Evolutionary conservation across 139 green algal genomes (phyloP), one percentile per base, ranked within the genome.

Genomic region (Desmodesmus armatus): DNA sequence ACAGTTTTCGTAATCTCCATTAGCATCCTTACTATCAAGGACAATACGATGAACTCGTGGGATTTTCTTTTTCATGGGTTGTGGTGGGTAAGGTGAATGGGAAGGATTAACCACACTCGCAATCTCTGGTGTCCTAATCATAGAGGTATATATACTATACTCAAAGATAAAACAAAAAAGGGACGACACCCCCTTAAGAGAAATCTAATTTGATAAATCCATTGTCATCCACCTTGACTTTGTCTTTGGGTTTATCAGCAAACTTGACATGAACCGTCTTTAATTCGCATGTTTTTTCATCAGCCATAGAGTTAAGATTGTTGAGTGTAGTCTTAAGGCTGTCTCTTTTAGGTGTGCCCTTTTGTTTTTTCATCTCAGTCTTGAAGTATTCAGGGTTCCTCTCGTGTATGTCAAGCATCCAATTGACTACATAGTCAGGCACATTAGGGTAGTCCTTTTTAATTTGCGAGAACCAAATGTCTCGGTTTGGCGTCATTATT

Each of bases 401-500:
- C 13, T 71, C 62, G 29, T 71, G 25, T 13, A 71, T 17, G 15
- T 71, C 62, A 71, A 71, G 62, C 62, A 71, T 71, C 62, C 62
- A 71, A 11, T 71, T 71, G 17, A 71, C 29, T 35, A 71, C 62
- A 71, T 71, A 71, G 25, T 71, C 62, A 71, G 62, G 62, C 62
- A 71, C 62, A 71, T 71, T 71, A 17, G 62, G 62, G 62, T 71
- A 71, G 29, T 71, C n/a, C 29, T 71, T 71, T 71, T 71, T 71
- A 9, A 71, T 71, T 37, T 71, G 62, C 9, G n/a, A 33, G 25
- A 71, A 29, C 62, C 62, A 71, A 71, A 29, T 33, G 13, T 71
- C n/a, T 17, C 62, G 17, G 15, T 71, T 71, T 6, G 25, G 7
- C 11, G n/a, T 71, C 29, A 33, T 37, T 71, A 11, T 71, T 71